Percentiles rank a stretch among this genome's conserved stretches.
These are phyloP conservation scores for Emergomyces africanus DNA, from an alignment of 2,329 filamentous ascomycete genomes.

Conservation along the genomic window DNA sequence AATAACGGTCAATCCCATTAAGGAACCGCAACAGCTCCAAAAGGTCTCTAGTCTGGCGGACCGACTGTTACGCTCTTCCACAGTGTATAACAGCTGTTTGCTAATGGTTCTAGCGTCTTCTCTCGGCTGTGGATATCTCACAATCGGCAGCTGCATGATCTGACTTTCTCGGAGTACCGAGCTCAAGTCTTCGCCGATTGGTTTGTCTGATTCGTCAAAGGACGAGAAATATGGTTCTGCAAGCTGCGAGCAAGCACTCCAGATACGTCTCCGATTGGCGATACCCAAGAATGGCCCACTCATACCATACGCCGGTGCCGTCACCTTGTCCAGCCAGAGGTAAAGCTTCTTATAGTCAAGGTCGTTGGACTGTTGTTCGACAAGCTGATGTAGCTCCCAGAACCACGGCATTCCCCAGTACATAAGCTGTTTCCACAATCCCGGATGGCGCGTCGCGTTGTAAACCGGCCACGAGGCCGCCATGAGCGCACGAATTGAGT, in stretches of 20 bases:
- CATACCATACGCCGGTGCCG: slow-evolving; percentile 12
- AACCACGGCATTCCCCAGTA: slow-evolving; percentile 5
- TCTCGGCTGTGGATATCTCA: background rate
- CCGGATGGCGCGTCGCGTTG: background rate
- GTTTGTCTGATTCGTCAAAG: background rate
- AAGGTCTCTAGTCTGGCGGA: background rate
- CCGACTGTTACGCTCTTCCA: background rate
- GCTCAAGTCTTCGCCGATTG: background rate
- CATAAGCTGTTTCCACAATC: slow-evolving; percentile 5
- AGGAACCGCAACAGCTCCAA: background rate
- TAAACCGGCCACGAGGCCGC: slow-evolving; percentile 1
- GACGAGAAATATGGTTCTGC: slow-evolving; percentile 3
- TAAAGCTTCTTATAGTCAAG: slow-evolving; percentile 3
- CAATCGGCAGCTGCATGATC: background rate
- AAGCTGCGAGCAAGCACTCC: slow-evolving; percentile 9
- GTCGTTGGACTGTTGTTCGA: background rate
- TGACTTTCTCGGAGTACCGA: background rate
- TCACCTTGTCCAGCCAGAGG: slow-evolving; percentile 15
- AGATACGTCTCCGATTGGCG: slow-evolving; percentile 23
- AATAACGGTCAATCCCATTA: background rate
- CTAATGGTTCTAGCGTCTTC: background rate
- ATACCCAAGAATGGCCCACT: slow-evolving; percentile 17
- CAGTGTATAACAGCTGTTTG: background rate
- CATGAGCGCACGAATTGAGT: background rate
- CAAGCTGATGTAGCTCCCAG: slow-evolving; percentile 3